Evolutionary conservation across 1,284 basidiomycete species (phyloP), one percentile per base, ranked within the genome.

Genomic region (Lignosus rhinocerotis): DNA sequence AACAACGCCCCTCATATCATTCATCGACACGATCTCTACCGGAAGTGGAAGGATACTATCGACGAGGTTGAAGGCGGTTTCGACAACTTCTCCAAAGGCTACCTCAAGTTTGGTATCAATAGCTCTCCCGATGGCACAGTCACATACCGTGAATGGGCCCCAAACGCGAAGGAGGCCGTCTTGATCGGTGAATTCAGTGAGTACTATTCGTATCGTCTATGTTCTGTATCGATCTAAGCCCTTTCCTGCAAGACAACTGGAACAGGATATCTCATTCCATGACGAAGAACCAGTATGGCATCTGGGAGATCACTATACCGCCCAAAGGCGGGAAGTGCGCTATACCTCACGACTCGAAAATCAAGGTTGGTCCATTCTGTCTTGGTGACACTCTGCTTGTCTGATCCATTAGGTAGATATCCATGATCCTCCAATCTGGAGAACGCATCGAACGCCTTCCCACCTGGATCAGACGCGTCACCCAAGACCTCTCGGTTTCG

Each of bases 101-200:
- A 95, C 76, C 80, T 89, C 64, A 85, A 84, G 63, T 93, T 92
- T 77, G 96, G 96, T 39, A 80, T 99, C 66, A 88, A 91, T 56
- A 82, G 94, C 42, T 80, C 81, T 48, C 71, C 76, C 21, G 83
- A 90, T 56, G 87, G 87, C 51, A 81, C 88, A 32, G 85, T 98
- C 39, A 77, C 83, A 8, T 99, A 98, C 73, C 82, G 92, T 67
- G 96, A 99, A 72, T 99, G 96, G 96, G 96, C 96, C 6, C 95
- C 96, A 0, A 94, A 93, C 67, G 96, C 90, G 12, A 78, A 73
- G 47, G 86, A 90, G 67, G 96, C 96, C 1, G 82, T 80, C 67
- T 77, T 99, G 55, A 94, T 95, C 69, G 96, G 96, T 51, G 96
- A 99, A 49, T 99, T 99, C 80, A 99, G 94, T 96, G 62, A 75